A percentile compares a stretch with the other conserved stretches of the same genome.
phyloP scores from a whole-genome alignment of 352 stramenopile genomes.

The Globisporangium viniferum region DNA sequence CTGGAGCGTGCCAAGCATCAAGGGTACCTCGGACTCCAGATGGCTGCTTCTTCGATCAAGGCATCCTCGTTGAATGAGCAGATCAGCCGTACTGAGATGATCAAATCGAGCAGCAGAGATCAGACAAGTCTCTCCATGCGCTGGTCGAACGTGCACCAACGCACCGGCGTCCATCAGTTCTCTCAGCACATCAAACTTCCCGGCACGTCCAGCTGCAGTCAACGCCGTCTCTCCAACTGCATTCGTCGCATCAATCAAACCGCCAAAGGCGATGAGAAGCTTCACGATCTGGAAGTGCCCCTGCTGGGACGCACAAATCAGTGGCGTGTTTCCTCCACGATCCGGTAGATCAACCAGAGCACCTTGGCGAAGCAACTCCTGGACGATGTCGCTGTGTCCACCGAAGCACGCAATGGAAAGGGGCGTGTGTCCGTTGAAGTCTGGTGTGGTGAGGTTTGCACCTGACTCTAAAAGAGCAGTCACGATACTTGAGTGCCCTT shows the following conservation, averaged over 20 bases:
- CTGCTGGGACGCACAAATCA: neutral
- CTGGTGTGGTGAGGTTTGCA: neutral
- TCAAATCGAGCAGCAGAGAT: slow-evolving; percentile 4
- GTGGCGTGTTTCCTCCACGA: neutral
- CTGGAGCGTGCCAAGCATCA: slow-evolving; percentile 3
- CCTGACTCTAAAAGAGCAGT: neutral
- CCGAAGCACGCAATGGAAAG: neutral
- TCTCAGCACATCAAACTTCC: slow-evolving; percentile 3
- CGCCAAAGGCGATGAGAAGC: neutral
- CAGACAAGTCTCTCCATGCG: slow-evolving; percentile 1
- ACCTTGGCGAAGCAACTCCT: neutral
- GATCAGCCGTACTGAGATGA: neutral
- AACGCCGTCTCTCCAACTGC: neutral
- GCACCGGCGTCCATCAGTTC: neutral
- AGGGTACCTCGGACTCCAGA: neutral
- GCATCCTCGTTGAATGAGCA: neutral
- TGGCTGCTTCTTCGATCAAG: neutral
- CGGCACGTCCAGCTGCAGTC: neutral
- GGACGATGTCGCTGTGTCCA: neutral
- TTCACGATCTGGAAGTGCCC: neutral
- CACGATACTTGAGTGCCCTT: neutral
- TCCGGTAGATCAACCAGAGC: neutral
- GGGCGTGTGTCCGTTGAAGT: neutral
- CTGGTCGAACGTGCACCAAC: neutral
- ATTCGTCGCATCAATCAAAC: neutral